phyloP scores from a whole-genome alignment of 306 rosid genomes.

The Dicorynia guianensis region DNA sequence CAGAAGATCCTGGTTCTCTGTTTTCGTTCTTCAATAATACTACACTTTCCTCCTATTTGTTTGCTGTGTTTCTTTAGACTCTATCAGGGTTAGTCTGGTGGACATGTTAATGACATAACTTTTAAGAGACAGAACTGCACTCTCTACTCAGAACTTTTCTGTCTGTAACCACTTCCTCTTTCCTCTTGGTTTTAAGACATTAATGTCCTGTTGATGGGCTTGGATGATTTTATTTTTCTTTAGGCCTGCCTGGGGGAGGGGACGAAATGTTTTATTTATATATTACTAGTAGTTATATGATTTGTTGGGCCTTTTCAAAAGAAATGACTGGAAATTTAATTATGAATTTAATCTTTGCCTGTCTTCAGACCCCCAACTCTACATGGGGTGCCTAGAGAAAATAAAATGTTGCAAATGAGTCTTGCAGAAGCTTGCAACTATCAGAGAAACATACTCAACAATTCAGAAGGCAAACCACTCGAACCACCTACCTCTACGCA shows the following conservation, averaged over 20 bases:
- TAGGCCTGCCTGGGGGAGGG: too few relatives aligned
- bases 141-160: too few relatives aligned
- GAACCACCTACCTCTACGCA: slow-evolving; percentile 59
- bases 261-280: too few relatives aligned
- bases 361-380: slow-evolving; percentile 85
- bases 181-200: not conserved
- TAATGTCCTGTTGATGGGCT: not conserved
- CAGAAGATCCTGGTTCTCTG: too few relatives aligned
- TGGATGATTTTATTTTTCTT: not conserved
- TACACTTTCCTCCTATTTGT: too few relatives aligned
- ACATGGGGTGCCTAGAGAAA: slow-evolving; percentile 87
- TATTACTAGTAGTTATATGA: too few relatives aligned
- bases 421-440: slow-evolving; percentile 69
- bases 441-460: slow-evolving; percentile 73
- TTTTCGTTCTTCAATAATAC: too few relatives aligned
- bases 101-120: not conserved
- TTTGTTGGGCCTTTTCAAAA: not conserved
- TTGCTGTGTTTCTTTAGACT: too few relatives aligned
- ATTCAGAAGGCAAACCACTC: slow-evolving; percentile 66
- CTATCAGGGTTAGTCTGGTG: not conserved
- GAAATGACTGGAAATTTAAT: not conserved
- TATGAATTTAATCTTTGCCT: slow-evolving; percentile 26
- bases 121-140: not conserved
- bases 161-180: slow-evolving; percentile 1
- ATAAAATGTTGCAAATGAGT: slow-evolving; percentile 67